Percentiles rank a stretch among this genome's conserved stretches.
Evolutionary conservation across 257 asterid species (phyloP).

Genomic region (Rubia yunnanensis): DNA sequence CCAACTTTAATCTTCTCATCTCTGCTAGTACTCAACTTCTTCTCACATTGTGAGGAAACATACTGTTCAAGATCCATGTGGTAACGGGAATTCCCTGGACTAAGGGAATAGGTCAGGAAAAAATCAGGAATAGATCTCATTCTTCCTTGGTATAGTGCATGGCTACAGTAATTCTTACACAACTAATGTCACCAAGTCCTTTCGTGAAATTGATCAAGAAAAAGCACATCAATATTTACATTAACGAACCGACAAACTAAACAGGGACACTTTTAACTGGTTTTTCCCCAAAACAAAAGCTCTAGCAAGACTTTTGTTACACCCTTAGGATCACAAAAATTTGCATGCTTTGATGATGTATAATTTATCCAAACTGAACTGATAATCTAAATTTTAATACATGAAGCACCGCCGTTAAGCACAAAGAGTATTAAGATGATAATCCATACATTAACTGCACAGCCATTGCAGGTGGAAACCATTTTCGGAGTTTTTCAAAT

Average conservation of each 20-base stretch:
- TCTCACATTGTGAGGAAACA: background rate
- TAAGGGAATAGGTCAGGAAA: background rate
- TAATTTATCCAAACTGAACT: background rate
- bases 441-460: slow-evolving; percentile 66
- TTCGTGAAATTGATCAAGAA: too few species aligned
- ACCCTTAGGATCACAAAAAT: background rate
- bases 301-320: background rate
- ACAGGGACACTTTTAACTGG: background rate
- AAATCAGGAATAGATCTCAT: background rate
- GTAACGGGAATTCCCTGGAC: background rate
- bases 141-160: background rate
- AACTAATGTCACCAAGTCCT: background rate
- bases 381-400: background rate
- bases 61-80: background rate
- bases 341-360: background rate
- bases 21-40: background rate
- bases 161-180: background rate
- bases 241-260: background rate
- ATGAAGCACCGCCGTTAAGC: background rate
- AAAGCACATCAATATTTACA: background rate
- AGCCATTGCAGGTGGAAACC: slow-evolving; percentile 99
- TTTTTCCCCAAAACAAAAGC: background rate
- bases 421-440: background rate
- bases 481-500: slow-evolving; percentile 55
- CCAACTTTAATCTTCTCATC: background rate